These are phyloP conservation scores for Calamus simplicifolius DNA, from an alignment of 176 grass and related monocot genomes.

Conservation along the genomic window DNA sequence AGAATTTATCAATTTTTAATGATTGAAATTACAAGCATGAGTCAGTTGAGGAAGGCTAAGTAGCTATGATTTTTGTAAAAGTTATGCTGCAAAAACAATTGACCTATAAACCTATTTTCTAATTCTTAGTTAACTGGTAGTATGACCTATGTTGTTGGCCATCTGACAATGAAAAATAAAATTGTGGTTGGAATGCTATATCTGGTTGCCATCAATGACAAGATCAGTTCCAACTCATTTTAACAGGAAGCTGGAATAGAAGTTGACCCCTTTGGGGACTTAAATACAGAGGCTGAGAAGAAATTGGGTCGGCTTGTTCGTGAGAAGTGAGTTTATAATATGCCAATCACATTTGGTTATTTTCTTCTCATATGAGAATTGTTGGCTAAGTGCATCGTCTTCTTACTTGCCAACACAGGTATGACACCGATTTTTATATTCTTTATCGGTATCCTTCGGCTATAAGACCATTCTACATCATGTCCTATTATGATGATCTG, in stretches of 20 bases:
- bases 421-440: conserved; percentile 87
- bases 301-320: conserved; percentile 78
- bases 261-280: conserved; percentile 87
- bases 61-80: too few relatives aligned
- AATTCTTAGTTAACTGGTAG: too few relatives aligned
- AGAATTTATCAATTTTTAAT: too few relatives aligned
- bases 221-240: conserved; percentile 22
- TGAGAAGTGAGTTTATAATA: conserved; percentile 46
- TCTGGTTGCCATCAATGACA: neutral
- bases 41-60: too few relatives aligned
- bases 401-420: conserved; percentile 38
- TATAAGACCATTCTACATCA: conserved; percentile 94
- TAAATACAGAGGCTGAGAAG: conserved; percentile 91
- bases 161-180: too few relatives aligned
- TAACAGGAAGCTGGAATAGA: conserved; percentile 79
- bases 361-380: too few relatives aligned
- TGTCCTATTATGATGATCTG: conserved; percentile 77
- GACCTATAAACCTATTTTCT: too few relatives aligned
- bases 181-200: too few relatives aligned
- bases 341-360: too few relatives aligned
- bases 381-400: neutral
- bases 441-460: conserved; percentile 77
- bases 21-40: too few relatives aligned
- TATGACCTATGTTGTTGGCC: too few relatives aligned
- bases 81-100: too few relatives aligned